These are phyloP conservation scores for Anacardium occidentale DNA, from an alignment of 345 rosid genomes.

Conservation along the genomic window DNA sequence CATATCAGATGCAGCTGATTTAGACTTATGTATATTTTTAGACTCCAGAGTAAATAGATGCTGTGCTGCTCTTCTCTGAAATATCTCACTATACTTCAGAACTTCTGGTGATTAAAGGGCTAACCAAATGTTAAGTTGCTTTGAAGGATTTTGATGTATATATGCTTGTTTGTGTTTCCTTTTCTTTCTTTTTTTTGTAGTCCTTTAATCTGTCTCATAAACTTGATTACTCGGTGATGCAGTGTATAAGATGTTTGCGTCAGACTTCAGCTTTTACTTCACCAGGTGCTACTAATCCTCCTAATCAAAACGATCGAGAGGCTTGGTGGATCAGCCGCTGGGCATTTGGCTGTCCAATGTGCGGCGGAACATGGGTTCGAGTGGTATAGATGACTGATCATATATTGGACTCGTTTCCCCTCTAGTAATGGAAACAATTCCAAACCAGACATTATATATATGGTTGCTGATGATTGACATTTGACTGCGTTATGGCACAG, in stretches of 20 bases:
- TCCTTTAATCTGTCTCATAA: neutral
- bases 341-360: slow-evolving; percentile 96
- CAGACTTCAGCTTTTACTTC: slow-evolving; percentile 94
- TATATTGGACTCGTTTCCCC: neutral
- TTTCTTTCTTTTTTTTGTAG: neutral
- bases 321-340: slow-evolving; percentile 96
- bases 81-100: neutral
- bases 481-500: neutral
- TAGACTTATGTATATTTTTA: neutral
- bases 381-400: slow-evolving; percentile 50
- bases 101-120: neutral
- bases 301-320: slow-evolving; percentile 66
- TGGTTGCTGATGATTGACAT: neutral
- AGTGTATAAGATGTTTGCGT: slow-evolving; percentile 96
- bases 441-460: neutral
- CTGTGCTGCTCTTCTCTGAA: neutral
- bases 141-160: neutral
- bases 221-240: slow-evolving; percentile 23
- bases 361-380: slow-evolving; percentile 97
- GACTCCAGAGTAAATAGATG: neutral
- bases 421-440: neutral
- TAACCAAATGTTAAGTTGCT: neutral
- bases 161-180: neutral
- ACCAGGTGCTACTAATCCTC: slow-evolving; percentile 45
- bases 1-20: neutral